Evolutionary conservation across 2,329 filamentous ascomycete genomes (phyloP).

Genomic region (Penicillium sp.): DNA sequence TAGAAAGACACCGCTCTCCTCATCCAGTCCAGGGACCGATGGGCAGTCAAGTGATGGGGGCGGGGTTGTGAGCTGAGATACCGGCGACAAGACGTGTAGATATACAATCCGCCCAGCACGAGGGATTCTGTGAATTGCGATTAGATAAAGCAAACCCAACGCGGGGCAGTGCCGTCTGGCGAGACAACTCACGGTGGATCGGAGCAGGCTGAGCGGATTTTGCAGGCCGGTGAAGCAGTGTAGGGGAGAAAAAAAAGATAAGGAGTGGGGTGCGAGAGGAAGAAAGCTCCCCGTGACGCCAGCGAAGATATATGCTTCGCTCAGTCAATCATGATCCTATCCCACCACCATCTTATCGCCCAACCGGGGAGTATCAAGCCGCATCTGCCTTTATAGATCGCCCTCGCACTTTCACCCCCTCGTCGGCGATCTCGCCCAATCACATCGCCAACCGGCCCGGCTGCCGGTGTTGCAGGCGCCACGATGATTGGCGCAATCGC

Average conservation of each 20-base stretch:
- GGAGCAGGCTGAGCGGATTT: conserved; percentile 4
- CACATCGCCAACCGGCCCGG: conserved; percentile 19
- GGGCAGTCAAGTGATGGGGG: not conserved
- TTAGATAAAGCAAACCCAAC: conserved; percentile 19
- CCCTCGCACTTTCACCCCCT: conserved; percentile 10
- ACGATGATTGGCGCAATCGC: conserved; percentile 14
- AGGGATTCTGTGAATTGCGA: too few relatives aligned
- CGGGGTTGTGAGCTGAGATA: not conserved
- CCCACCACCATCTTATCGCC: conserved; percentile 18
- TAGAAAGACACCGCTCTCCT: conserved; percentile 8
- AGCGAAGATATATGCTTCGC: conserved; percentile 9
- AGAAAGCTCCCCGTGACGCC: conserved; percentile 9
- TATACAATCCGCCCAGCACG: too few relatives aligned
- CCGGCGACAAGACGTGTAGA: not conserved
- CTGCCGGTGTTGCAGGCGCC: conserved; percentile 17
- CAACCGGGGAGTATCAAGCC: conserved; percentile 12
- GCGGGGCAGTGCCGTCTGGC: conserved; percentile 20
- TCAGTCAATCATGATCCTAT: not conserved
- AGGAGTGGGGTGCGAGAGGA: conserved; percentile 3
- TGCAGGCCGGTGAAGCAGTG: conserved; percentile 7
- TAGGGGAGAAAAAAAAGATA: conserved; percentile 2
- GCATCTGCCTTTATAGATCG: conserved; percentile 24
- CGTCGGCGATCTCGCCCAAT: conserved; percentile 21
- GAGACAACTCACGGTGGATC: conserved; percentile 23
- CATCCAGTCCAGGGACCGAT: conserved; percentile 1